These are phyloP conservation scores for Micromonas commoda DNA, from an alignment of 139 green algal species.

Conservation along the genomic window DNA sequence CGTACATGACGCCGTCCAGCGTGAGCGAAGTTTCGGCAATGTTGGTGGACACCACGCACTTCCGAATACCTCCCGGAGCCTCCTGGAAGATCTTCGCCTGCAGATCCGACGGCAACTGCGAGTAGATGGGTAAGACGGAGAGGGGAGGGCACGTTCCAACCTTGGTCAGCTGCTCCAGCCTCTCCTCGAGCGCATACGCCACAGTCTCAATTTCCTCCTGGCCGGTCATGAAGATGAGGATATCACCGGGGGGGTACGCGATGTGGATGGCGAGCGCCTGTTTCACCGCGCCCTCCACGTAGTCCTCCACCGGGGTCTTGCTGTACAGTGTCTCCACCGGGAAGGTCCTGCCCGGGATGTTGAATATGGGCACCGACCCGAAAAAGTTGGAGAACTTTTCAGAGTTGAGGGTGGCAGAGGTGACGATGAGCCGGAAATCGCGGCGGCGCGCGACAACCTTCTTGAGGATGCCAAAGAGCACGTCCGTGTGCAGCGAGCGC, in stretches of 20 bases:
- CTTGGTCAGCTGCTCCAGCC: constrained; percentile 60
- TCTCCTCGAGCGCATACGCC: constrained; percentile 69
- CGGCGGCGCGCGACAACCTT: constrained; percentile 49
- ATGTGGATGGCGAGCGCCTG: constrained; percentile 93
- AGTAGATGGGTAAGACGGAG: constrained; percentile 94
- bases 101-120: constrained; percentile 64
- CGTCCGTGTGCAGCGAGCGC: constrained; percentile 90
- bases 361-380: constrained; percentile 73
- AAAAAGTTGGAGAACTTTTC: constrained; percentile 52
- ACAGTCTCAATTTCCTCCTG: constrained; percentile 93
- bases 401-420: constrained; percentile 79
- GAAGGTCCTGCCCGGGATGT: constrained; percentile 94
- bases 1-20: constrained; percentile 91
- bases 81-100: constrained; percentile 96
- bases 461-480: constrained; percentile 95
- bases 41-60: constrained; percentile 92
- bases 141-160: constrained; percentile 53
- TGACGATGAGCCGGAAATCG: constrained; percentile 97
- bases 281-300: constrained; percentile 95
- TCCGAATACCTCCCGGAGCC: constrained; percentile 75
- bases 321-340: constrained; percentile 89
- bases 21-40: constrained; percentile 97
- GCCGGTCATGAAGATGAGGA: constrained; percentile 98
- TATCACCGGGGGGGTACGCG: constrained; percentile 76
- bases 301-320: constrained; percentile 90